Evolutionary conservation across 768 basidiomycete species (phyloP), one percentile per base, ranked within the genome.

Genomic region (Agrocybe chaxingu): DNA sequence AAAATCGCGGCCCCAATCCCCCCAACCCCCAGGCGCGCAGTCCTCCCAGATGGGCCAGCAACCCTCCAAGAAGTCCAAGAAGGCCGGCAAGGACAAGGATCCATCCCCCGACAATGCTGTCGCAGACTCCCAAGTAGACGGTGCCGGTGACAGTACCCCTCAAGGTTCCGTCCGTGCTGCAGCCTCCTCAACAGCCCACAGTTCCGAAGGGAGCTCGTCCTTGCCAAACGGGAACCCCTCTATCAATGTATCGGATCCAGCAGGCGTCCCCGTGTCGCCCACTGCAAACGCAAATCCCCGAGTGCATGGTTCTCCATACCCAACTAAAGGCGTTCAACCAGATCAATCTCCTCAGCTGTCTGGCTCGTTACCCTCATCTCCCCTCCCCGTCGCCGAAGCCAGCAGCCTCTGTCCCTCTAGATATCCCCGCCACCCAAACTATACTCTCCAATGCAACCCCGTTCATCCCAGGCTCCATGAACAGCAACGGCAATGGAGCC

Each of bases 31-130:
- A 59, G 72, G 74, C 57, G 72, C 81, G 11, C 71, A 74, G 64
- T 67, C 72, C 57, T 66, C 73, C 55, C 76, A 73, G 52, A 89
- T 90, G 87, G 89, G 89, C 72, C 89, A 90, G 67, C 85, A 87
- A 72, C 81, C 84, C 62, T 91, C 88, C 57, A 90, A 87, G 77
- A 89, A 85, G 78, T 70, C 79, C 59, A 87, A 81, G 78, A 88
- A 85, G 71, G 68, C 71, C 47, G 68, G 71, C 51, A 89, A 83
- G 70, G 89, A 89, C 67, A 82, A 81, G 69, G 85, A 83, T 58
- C 43, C 60, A 56, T 38, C 59, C 68, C 62, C 68, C 41, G 73
- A 75, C 49, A 60, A 62, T 37, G 56, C 69, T 30, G 67, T 71
- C 42, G 78, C 79, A 56, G 67, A 66, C 43, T 55, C 70, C 18